Conservation (phyloP, 148 eudicot species). For the Pouteria glomerata region DNA sequence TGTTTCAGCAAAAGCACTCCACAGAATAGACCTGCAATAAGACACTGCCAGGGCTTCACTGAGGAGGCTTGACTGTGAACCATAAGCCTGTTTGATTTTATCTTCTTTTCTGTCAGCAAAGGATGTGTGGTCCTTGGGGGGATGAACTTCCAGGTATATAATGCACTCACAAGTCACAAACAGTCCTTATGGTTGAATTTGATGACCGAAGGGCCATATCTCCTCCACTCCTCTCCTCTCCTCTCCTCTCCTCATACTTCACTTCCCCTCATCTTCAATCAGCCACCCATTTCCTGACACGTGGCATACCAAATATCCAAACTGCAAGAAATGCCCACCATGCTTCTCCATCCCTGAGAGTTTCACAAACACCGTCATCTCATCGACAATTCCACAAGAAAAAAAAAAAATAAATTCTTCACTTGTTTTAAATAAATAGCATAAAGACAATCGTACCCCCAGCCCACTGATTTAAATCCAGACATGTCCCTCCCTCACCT, state of each 20-base stretch:
- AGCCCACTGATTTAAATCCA: background rate
- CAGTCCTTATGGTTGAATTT: background rate
- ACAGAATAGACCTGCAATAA: too few species aligned
- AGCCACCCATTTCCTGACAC: conserved; percentile 46
- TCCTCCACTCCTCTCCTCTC: conserved; percentile 34
- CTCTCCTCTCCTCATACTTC: too few species aligned
- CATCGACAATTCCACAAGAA: conserved; percentile 28
- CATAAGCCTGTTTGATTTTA: too few species aligned
- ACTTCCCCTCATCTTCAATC: conserved; percentile 63
- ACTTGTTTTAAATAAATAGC: background rate
- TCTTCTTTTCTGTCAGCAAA: too few species aligned
- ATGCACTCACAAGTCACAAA: background rate
- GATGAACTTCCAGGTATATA: background rate
- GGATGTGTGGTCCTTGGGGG: background rate
- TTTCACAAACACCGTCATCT: conserved; percentile 37
- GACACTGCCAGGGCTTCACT: too few species aligned
- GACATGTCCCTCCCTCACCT: background rate
- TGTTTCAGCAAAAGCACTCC: too few species aligned
- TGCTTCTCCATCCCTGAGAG: conserved; percentile 39
- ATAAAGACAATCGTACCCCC: conserved; percentile 15
- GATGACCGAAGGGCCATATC: conserved; percentile 7
- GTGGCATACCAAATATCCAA: conserved; percentile 65
- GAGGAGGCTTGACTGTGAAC: too few species aligned
- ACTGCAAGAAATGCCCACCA: conserved; percentile 45
- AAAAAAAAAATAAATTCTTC: too few species aligned